Percentiles rank a stretch among this genome's conserved stretches.
These are phyloP conservation scores for Aureobasidium sp. DNA, from an alignment of 2,329 filamentous ascomycete species.

Conservation along the genomic window DNA sequence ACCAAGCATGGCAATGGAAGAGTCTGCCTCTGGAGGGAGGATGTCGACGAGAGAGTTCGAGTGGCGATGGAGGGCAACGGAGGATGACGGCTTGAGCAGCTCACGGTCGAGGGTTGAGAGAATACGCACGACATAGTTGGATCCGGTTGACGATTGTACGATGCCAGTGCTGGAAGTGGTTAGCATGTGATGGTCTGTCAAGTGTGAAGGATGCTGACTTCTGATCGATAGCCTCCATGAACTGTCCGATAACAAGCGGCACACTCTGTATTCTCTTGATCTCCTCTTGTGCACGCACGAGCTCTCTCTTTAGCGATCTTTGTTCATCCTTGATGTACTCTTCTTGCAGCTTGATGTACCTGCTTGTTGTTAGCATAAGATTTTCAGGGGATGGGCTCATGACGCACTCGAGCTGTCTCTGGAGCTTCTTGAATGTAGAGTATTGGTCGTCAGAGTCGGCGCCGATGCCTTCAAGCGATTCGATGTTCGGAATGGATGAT, in stretches of 20 bases:
- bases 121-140: slow-evolving; percentile 98
- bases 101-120: slow-evolving; percentile 97
- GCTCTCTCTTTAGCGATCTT: slow-evolving; percentile 75
- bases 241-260: slow-evolving; percentile 94
- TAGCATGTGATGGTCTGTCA: slow-evolving; percentile 1
- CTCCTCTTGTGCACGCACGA: slow-evolving; percentile 95
- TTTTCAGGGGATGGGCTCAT: no score
- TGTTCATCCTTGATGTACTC: slow-evolving; percentile 99
- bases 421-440: slow-evolving; percentile 89
- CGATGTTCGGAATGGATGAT: slow-evolving; percentile 77
- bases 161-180: slow-evolving; percentile 70
- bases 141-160: slow-evolving; percentile 95
- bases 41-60: slow-evolving; percentile 98
- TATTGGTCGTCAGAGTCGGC: slow-evolving; percentile 87
- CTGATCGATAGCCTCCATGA: slow-evolving; percentile 99
- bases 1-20: slow-evolving; percentile 96
- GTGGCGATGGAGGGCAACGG: slow-evolving; percentile 93
- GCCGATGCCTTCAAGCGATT: slow-evolving; percentile 76
- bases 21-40: slow-evolving; percentile 96
- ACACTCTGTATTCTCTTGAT: slow-evolving; percentile 99
- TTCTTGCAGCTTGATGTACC: slow-evolving; percentile 81
- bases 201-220: slow-evolving; percentile 54
- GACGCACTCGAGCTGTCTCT: slow-evolving; percentile 82
- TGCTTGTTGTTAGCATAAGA: background rate
- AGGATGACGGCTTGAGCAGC: slow-evolving; percentile 94